Percentiles rank a stretch among this genome's conserved stretches.
phyloP scores from a whole-genome alignment of 345 rosid genomes.

The Abelmoschus esculentus region DNA sequence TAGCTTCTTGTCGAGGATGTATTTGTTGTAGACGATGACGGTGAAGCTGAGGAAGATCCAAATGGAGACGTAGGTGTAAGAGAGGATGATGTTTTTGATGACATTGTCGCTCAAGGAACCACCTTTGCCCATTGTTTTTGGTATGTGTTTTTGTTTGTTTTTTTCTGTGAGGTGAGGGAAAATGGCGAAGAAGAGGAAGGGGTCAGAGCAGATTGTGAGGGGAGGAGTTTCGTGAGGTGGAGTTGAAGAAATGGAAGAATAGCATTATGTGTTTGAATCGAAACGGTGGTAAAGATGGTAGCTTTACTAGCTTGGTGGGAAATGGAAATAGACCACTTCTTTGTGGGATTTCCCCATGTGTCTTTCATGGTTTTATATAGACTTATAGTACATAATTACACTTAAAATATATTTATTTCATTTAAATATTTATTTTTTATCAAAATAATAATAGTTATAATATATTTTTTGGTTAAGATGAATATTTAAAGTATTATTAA shows the following conservation, averaged over 20 bases:
- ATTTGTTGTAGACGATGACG: conserved; percentile 96
- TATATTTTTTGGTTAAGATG: too few species aligned
- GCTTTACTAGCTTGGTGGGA: not conserved
- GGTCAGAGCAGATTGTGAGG: conserved; percentile 5
- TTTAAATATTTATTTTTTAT: too few species aligned
- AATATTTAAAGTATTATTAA: too few species aligned
- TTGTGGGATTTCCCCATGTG: not conserved
- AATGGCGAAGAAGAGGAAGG: conserved; percentile 7
- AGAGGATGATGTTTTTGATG: conserved; percentile 77
- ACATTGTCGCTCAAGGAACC: conserved; percentile 81
- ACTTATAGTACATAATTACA: too few species aligned
- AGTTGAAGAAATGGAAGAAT: not conserved
- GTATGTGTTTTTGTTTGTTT: not conserved
- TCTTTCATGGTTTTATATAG: too few species aligned
- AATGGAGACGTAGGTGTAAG: conserved; percentile 82
- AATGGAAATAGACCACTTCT: not conserved
- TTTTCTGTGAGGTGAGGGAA: conserved; percentile 11
- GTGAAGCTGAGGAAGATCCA: conserved; percentile 99
- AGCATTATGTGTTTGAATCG: not conserved
- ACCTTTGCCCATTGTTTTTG: conserved; percentile 76
- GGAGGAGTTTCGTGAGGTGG: not conserved
- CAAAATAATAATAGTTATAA: too few species aligned
- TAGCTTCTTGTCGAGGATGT: conserved; percentile 95
- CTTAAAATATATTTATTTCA: too few species aligned
- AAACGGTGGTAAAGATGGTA: not conserved